phyloP scores from a whole-genome alignment of 2,329 filamentous ascomycete genomes.

The Ilyonectria robusta region DNA sequence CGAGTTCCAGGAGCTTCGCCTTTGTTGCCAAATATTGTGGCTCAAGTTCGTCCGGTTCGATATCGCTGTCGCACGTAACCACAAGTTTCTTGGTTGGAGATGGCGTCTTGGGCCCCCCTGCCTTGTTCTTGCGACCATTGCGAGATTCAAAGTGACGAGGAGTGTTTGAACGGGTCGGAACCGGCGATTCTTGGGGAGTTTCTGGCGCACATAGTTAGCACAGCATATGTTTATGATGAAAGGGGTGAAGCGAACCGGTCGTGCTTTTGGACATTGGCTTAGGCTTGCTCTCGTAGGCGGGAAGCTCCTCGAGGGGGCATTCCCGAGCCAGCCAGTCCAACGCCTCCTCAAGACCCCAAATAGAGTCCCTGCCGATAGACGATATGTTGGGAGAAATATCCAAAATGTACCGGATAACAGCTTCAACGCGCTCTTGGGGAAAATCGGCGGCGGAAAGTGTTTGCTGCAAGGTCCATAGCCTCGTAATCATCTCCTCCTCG shows the following conservation, averaged over 20 bases:
- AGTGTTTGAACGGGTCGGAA: constrained; percentile 65
- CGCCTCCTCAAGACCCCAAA: constrained; percentile 90
- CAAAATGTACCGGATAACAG: constrained; percentile 76
- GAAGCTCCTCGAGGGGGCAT: constrained; percentile 77
- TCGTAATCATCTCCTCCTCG: constrained; percentile 84
- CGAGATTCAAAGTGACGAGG: constrained; percentile 56
- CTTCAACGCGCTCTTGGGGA: constrained; percentile 71
- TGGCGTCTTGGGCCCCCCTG: constrained; percentile 46
- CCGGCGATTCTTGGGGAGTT: constrained; percentile 64
- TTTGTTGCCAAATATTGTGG: constrained; percentile 85
- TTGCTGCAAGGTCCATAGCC: constrained; percentile 87
- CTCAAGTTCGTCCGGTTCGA: constrained; percentile 82
- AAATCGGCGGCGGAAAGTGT: constrained; percentile 80
- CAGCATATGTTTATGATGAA: neutral
- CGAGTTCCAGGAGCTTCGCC: constrained; percentile 73
- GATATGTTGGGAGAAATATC: constrained; percentile 76
- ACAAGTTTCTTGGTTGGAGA: constrained; percentile 58
- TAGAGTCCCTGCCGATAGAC: constrained; percentile 71
- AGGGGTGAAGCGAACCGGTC: constrained; percentile 35
- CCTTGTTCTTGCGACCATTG: constrained; percentile 53
- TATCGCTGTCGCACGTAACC: constrained; percentile 75
- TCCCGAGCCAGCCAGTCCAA: constrained; percentile 92
- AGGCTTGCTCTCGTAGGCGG: constrained; percentile 72
- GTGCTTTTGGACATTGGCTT: constrained; percentile 57
- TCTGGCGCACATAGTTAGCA: constrained; percentile 52